These are phyloP conservation scores for Plenodomus biglobosus DNA, from an alignment of 2,329 filamentous ascomycete species.

Conservation along the genomic window DNA sequence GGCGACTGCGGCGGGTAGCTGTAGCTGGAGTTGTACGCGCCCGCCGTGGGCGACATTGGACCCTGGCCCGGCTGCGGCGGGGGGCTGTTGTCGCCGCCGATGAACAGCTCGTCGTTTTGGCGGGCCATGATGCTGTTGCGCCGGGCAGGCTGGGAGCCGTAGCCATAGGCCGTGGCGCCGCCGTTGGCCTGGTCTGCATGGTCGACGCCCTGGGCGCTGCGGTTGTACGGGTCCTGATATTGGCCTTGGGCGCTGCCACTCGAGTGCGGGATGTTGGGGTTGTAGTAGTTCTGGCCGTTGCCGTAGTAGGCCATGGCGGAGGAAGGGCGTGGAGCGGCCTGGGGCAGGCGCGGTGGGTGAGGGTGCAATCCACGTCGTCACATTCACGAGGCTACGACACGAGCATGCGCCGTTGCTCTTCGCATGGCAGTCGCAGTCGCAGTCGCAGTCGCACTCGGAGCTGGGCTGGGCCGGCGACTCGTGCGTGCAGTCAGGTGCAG, in stretches of 20 bases:
- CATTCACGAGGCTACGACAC: slow-evolving; percentile 42
- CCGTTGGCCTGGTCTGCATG: slow-evolving; percentile 69
- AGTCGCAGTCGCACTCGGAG: slow-evolving; percentile 11
- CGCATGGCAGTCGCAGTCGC: slow-evolving; percentile 43
- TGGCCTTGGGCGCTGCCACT: slow-evolving; percentile 42
- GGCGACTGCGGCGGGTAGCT: slow-evolving; percentile 44
- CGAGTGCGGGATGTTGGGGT: slow-evolving; percentile 46
- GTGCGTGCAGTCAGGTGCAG: slow-evolving; percentile 7
- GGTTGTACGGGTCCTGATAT: slow-evolving; percentile 45
- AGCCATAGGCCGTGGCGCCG: slow-evolving; percentile 43
- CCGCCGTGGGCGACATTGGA: slow-evolving; percentile 31
- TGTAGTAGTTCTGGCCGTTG: slow-evolving; percentile 57
- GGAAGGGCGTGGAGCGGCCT: slow-evolving; percentile 11
- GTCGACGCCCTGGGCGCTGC: slow-evolving; percentile 71
- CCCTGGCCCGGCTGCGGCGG: slow-evolving; percentile 32
- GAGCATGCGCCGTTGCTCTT: slow-evolving; percentile 27
- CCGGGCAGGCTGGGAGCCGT: slow-evolving; percentile 40
- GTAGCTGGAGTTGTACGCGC: slow-evolving; percentile 42
- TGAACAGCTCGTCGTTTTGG: slow-evolving; percentile 64
- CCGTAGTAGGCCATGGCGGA: slow-evolving; percentile 59
- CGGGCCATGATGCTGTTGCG: slow-evolving; percentile 42
- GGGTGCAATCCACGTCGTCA: slow-evolving; percentile 28
- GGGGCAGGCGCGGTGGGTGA: slow-evolving; percentile 17
- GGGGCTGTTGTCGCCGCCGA: slow-evolving; percentile 48
- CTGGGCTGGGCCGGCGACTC: slow-evolving; percentile 19